These are phyloP conservation scores for Corchorus capsularis DNA, from an alignment of 345 rosid genomes.

Conservation along the genomic window DNA sequence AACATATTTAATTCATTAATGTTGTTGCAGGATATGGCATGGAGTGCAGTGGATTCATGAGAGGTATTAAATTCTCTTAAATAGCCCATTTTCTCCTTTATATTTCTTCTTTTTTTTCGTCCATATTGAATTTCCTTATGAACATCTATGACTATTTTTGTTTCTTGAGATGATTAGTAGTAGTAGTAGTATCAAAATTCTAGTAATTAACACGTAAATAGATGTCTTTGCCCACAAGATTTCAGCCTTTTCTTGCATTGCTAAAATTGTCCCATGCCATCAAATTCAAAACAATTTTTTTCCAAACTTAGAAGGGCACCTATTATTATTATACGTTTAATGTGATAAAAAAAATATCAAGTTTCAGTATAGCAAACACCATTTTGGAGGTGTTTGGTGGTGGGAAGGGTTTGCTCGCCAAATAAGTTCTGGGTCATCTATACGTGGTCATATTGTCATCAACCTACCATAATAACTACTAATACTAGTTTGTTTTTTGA, in stretches of 20 bases:
- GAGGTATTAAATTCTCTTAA: conserved; percentile 57
- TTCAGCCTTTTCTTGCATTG: neutral
- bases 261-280: neutral
- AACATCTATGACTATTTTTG: too few species aligned
- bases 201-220: neutral
- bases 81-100: neutral
- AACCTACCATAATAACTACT: neutral
- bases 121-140: too few species aligned
- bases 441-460: neutral
- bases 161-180: too few species aligned
- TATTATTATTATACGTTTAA: too few species aligned
- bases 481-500: neutral
- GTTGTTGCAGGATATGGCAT: conserved; percentile 84
- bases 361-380: neutral
- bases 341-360: too few species aligned
- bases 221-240: conserved; percentile 5
- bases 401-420: neutral
- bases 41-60: conserved; percentile 97
- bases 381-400: too few species aligned
- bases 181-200: neutral
- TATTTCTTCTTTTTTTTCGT: neutral
- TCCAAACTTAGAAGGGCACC: neutral
- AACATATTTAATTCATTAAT: conserved; percentile 35
- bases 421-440: neutral
- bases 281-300: neutral